Evolutionary conservation across 164 flowering plant genomes (phyloP).

Genomic region (Stephania yunnanensis): DNA sequence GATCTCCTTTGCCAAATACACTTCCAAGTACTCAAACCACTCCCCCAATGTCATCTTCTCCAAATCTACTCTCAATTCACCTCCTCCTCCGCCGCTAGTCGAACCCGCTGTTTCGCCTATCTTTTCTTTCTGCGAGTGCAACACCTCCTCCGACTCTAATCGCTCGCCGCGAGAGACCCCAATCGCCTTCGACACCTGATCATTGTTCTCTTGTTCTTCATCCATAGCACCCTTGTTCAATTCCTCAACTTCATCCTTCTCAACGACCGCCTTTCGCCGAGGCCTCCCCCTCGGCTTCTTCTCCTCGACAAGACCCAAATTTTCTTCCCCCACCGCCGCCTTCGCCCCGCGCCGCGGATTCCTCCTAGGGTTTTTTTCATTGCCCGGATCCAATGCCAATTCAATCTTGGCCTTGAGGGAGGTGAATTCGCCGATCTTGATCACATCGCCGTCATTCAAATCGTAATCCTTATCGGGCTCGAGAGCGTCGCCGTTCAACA

Average conservation of each 20-base stretch:
- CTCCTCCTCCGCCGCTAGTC: too few species aligned
- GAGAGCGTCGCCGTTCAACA: constrained; percentile 31
- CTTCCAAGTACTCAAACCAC: constrained; percentile 66
- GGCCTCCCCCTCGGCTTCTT: constrained; percentile 5
- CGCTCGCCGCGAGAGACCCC: too few species aligned
- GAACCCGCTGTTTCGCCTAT: too few species aligned
- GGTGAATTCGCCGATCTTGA: constrained; percentile 60
- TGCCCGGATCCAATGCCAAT: not conserved
- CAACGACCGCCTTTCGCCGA: not conserved
- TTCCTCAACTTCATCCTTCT: not conserved
- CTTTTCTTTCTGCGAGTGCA: too few species aligned
- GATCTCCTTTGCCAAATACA: constrained; percentile 50
- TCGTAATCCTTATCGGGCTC: constrained; percentile 20
- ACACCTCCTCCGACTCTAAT: too few species aligned
- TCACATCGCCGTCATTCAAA: constrained; percentile 38
- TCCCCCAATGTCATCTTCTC: constrained; percentile 69
- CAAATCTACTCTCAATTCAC: constrained; percentile 11
- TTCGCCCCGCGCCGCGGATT: constrained; percentile 26
- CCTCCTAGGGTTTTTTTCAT: constrained; percentile 9
- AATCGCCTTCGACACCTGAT: too few species aligned
- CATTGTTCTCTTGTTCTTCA: not conserved
- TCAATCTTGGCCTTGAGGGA: constrained; percentile 35
- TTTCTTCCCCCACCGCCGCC: not conserved
- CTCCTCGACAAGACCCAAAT: constrained; percentile 8
- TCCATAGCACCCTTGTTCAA: not conserved